These are phyloP conservation scores for Mycena capillaripes DNA, from an alignment of 768 basidiomycete species.

Conservation along the genomic window DNA sequence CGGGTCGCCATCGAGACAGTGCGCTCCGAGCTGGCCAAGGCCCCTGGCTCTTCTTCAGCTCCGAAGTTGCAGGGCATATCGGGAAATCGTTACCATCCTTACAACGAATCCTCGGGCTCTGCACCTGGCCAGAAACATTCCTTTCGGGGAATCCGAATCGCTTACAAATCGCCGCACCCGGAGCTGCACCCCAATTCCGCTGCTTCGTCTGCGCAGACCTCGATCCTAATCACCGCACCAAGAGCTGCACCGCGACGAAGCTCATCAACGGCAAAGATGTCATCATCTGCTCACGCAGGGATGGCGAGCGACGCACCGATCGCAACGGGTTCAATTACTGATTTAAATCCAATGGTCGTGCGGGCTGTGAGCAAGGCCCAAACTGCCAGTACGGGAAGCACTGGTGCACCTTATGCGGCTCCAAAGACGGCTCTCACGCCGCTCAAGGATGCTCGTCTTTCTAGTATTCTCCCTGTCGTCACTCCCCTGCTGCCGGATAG, in stretches of 20 bases:
- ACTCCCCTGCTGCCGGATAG: constrained; percentile 40
- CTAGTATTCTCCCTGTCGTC: constrained; percentile 37
- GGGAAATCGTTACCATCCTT: too few relatives aligned
- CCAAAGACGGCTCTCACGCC: constrained; percentile 20
- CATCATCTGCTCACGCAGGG: constrained; percentile 5
- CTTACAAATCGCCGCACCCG: neutral
- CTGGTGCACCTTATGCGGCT: constrained; percentile 36
- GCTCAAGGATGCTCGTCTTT: constrained; percentile 35
- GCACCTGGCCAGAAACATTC: too few relatives aligned
- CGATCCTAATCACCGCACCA: constrained; percentile 13
- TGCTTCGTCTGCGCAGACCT: constrained; percentile 36
- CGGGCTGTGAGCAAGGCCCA: neutral
- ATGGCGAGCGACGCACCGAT: constrained; percentile 8
- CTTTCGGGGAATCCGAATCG: neutral
- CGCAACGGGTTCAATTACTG: constrained; percentile 29
- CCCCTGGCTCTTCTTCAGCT: neutral
- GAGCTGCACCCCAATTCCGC: neutral
- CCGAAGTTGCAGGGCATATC: too few relatives aligned
- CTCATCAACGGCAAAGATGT: constrained; percentile 21
- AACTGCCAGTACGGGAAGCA: constrained; percentile 24
- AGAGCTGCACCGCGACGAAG: constrained; percentile 4
- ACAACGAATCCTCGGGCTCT: too few relatives aligned
- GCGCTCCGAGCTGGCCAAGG: neutral
- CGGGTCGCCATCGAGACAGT: neutral
- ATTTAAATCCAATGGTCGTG: constrained; percentile 33